Evolutionary conservation across 2,329 filamentous ascomycete genomes (phyloP).

Genomic region (Aureobasidium pullulans): DNA sequence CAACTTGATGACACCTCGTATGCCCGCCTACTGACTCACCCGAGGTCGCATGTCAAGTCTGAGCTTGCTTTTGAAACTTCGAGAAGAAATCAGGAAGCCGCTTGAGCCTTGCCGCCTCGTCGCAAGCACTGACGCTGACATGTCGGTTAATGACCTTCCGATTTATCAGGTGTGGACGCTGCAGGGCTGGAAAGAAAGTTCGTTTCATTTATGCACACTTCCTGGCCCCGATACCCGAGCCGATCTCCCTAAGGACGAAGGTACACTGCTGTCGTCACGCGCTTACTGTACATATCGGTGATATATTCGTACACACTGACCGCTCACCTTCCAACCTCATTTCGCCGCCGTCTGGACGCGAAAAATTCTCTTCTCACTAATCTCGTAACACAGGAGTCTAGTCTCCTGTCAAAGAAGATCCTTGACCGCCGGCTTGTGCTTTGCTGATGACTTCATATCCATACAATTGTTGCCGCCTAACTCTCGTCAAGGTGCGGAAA

Average conservation of each 20-base stretch:
- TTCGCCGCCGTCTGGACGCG: background rate
- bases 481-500: background rate
- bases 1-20: background rate
- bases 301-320: background rate
- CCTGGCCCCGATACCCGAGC: background rate
- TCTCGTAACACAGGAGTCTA: background rate
- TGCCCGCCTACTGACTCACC: background rate
- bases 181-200: slow-evolving; percentile 4
- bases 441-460: background rate
- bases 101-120: background rate
- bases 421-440: slow-evolving; percentile 8
- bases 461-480: slow-evolving; percentile 1
- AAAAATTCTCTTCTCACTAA: background rate
- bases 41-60: background rate
- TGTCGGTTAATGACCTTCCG: background rate
- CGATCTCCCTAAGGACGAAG: background rate
- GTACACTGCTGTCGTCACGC: background rate
- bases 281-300: background rate
- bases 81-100: background rate
- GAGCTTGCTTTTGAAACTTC: slow-evolving; percentile 2
- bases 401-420: background rate
- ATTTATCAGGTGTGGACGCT: too few species aligned
- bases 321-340: background rate
- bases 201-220: background rate
- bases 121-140: background rate